Evolutionary conservation across 805 yeast genomes (phyloP).

Genomic region (Candida berthetii): DNA sequence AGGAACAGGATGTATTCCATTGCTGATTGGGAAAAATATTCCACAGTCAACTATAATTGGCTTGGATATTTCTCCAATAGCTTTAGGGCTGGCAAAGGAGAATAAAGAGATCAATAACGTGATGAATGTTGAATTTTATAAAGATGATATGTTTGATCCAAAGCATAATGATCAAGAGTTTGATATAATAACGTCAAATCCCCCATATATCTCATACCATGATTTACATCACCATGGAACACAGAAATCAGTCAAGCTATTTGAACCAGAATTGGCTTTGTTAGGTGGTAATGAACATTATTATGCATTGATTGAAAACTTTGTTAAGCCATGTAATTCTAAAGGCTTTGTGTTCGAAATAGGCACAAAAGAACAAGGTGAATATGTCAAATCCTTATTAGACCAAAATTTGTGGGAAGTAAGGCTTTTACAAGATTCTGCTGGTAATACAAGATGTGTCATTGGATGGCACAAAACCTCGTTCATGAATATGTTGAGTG

Average conservation of each 20-base stretch:
- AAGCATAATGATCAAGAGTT: constrained; percentile 8
- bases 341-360: constrained; percentile 70
- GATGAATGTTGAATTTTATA: constrained; percentile 2
- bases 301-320: constrained; percentile 39
- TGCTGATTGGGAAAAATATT: constrained; percentile 35
- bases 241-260: constrained; percentile 56
- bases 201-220: constrained; percentile 69
- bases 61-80: constrained; percentile 50
- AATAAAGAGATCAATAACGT: constrained; percentile 27
- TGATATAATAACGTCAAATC: constrained; percentile 74
- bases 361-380: constrained; percentile 56
- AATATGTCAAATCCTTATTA: constrained; percentile 24
- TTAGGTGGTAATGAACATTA: constrained; percentile 75
- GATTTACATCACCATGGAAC: constrained; percentile 38
- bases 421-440: constrained; percentile 44
- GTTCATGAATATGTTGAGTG: constrained; percentile 7
- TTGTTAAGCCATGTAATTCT: constrained; percentile 36
- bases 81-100: constrained; percentile 41
- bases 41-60: constrained; percentile 29
- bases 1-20: constrained; percentile 84
- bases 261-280: constrained; percentile 79
- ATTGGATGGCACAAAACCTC: constrained; percentile 46
- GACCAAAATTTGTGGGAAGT: constrained; percentile 37
- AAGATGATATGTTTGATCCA: constrained; percentile 7
- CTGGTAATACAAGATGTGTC: constrained; percentile 50